phyloP scores from a whole-genome alignment of 768 basidiomycete genomes.

The Coprinopsis marcescibilis region DNA sequence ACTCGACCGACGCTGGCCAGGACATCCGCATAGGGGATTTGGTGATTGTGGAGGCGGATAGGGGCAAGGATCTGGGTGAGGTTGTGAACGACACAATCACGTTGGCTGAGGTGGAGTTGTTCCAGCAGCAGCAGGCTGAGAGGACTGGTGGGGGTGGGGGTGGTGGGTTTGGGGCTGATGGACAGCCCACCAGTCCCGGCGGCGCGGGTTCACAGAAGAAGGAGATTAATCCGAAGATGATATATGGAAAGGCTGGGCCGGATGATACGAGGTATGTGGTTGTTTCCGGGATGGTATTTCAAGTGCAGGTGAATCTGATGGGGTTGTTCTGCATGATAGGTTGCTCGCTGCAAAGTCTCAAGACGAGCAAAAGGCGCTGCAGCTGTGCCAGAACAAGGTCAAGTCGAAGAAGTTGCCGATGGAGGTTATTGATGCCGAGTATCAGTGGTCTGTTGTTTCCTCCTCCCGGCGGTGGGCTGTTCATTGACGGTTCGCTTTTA shows the following conservation, averaged over 20 bases:
- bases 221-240: constrained; percentile 96
- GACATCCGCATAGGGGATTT: constrained; percentile 80
- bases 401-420: constrained; percentile 92
- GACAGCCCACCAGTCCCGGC: constrained; percentile 24
- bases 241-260: constrained; percentile 79
- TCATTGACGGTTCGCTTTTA: background rate
- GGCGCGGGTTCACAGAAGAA: constrained; percentile 50
- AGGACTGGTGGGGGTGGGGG: constrained; percentile 41
- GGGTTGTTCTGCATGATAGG: constrained; percentile 33
- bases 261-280: constrained; percentile 80
- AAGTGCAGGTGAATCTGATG: constrained; percentile 4
- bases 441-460: constrained; percentile 73
- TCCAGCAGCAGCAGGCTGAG: constrained; percentile 76
- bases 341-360: constrained; percentile 75
- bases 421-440: constrained; percentile 98
- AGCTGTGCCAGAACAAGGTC: constrained; percentile 88
- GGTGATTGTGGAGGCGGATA: constrained; percentile 95
- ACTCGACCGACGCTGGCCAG: constrained; percentile 60
- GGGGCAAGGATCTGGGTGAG: constrained; percentile 89
- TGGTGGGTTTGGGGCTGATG: constrained; percentile 22
- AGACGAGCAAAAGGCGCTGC: constrained; percentile 89
- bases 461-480: background rate
- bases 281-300: constrained; percentile 18
- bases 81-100: constrained; percentile 90
- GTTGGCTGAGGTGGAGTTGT: constrained; percentile 83